Evolutionary conservation across 2,329 filamentous ascomycete species (phyloP), one percentile per base, ranked within the genome.

Genomic region (Aspergillus amoenus): DNA sequence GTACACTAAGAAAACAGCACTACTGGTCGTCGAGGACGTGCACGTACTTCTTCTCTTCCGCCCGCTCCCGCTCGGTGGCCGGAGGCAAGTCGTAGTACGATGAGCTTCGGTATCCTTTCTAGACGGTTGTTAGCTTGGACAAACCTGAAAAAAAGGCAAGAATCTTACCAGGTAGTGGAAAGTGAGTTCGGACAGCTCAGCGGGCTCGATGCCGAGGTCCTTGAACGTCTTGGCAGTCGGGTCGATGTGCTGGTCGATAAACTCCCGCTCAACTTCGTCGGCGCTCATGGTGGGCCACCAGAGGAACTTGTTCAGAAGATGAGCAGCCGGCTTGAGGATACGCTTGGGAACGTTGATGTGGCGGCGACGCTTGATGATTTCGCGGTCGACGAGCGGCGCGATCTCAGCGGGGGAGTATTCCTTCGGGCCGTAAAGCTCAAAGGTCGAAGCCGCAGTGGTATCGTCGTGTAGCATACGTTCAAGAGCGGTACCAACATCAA

Each of bases 41-140:
- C 75, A 97, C 80, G 76, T 96, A 99, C 82, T 97, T 94, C 84
- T 88, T 94, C 78, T 97, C 93, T 76, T 97, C 93, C 68, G 85
- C 84, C 84, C 88, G 94, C 83, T 99, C 94, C 76, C 89, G 90
- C 80, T 97, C 93, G 34, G 93, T 97, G 70, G 93, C 88, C 48
- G 94, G 93, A 50, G 94, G 94, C 65, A 97, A 83, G 73, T 99
- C 93, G 77, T 95, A 96, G 84, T 88, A 94, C 69, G 87, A 85
- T 57, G 89, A 85, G 78, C 90, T 93, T 73, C 94, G 89, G 82
- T 91, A 97, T 75, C 87, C 89, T 89, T 95, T 89, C 90, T 93
- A 67, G 64, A 65, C 43, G 24, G 52, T 34, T 37, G 53, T 69
- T 55, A 70, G 63, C 49, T n/a, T n/a, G 15, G 7, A 44, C 39